Base-by-base conservation (phyloP, 129 eudicot species). In the Lonicera japonica region DNA sequence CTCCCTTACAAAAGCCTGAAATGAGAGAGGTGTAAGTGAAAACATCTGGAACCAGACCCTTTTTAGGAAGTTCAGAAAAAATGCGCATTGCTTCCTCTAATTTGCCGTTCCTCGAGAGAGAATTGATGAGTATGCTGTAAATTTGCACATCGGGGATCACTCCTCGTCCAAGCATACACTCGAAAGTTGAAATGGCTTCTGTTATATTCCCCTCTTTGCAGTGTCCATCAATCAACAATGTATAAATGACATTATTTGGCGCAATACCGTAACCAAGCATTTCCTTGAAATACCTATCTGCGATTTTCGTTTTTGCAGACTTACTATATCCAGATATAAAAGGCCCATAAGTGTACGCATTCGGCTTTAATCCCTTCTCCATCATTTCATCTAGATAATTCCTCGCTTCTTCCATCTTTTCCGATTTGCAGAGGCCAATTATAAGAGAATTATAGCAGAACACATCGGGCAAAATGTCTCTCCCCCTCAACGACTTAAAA, bases 371-470 rank as follows among this genome's bases (percentile, higher is more conserved):
- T 54, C 83, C 80, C 63, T 77, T 77, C 24, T 38, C 79, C 78
- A 52, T 21, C 94, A 90, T 90, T 64, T 81, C 83, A 40, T 40
- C 56, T n/a, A 90, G 58, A 63, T 79, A 65, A 5, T 56, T 40
- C 58, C 43, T 61, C 16, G 89, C 87, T 58, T 86, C 90, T 25
- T 77, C 83, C 85, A 84, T 81, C 67, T 69, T 79, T 65, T 66
- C 68, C 11, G 73, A 79, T 21, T 73, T 75, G 67, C 85, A 80
- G 48, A 90, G 94, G 54, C 97, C 95, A 48, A 79, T 73, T 39
- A 90, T 81, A 34, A 86, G 76, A 21, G 94, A 66, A 50, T 83
- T 90, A 66, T 86, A 90, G 80, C 94, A 90, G 62, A 83, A 86
- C 23, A 72, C 82, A 81, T 90, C 97, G 18, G 95, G 95, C 8